Percentiles rank a stretch among this genome's conserved stretches.
phyloP scores from a whole-genome alignment of 1,284 basidiomycete species.

The Cryptococcus sp. region DNA sequence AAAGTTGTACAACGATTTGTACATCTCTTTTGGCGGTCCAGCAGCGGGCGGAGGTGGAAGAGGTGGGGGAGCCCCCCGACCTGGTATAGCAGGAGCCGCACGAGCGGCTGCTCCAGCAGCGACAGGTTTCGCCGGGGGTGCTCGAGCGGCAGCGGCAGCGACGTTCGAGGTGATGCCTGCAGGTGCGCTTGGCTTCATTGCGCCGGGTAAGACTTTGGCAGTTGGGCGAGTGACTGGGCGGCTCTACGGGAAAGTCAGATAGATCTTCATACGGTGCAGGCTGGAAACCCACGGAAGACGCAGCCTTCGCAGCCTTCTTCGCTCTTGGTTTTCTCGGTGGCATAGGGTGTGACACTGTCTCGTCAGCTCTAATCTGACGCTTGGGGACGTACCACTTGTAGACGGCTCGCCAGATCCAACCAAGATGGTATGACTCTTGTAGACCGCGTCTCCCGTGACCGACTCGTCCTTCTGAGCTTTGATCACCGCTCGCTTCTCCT shows the following conservation, averaged over 20 bases:
- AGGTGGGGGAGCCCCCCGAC: slow-evolving; percentile 56
- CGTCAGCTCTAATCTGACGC: slow-evolving; percentile 6
- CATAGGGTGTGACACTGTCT: slow-evolving; percentile 68
- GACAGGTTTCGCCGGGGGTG: slow-evolving; percentile 19
- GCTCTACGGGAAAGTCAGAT: slow-evolving; percentile 17
- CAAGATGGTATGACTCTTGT: slow-evolving; percentile 91
- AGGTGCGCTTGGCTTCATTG: slow-evolving; percentile 51
- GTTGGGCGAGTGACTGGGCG: slow-evolving; percentile 45
- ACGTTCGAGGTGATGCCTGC: slow-evolving; percentile 34
- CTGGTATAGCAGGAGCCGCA: slow-evolving; percentile 50
- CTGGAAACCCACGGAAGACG: slow-evolving; percentile 35
- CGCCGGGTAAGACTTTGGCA: slow-evolving; percentile 47
- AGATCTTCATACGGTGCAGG: not conserved
- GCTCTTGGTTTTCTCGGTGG: slow-evolving; percentile 75
- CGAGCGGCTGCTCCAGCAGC: slow-evolving; percentile 37
- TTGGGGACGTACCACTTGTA: slow-evolving; percentile 58
- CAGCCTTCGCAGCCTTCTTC: slow-evolving; percentile 47
- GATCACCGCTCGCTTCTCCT: slow-evolving; percentile 89
- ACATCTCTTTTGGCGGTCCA: slow-evolving; percentile 71
- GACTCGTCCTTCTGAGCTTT: slow-evolving; percentile 89
- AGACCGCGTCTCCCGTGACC: slow-evolving; percentile 75
- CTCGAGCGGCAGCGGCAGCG: slow-evolving; percentile 29
- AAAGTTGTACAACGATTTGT: slow-evolving; percentile 86
- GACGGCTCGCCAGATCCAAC: slow-evolving; percentile 87
- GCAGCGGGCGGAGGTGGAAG: slow-evolving; percentile 59